phyloP scores from a whole-genome alignment of 2,329 filamentous ascomycete species.

The Nakataea oryzae region DNA sequence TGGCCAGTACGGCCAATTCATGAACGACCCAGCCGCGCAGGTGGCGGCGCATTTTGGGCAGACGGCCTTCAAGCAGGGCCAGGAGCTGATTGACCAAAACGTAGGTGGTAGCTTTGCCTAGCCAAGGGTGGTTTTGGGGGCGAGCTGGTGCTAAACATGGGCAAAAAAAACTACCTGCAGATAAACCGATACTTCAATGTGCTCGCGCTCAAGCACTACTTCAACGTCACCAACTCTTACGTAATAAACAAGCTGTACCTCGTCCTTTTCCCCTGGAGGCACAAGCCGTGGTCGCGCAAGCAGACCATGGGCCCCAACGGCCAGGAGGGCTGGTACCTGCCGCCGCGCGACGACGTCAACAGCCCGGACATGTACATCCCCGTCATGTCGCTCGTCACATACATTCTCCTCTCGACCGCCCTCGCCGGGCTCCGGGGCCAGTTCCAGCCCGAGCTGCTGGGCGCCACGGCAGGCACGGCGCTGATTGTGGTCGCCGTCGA shows the following conservation, averaged over 20 bases:
- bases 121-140: neutral
- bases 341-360: conserved; percentile 91
- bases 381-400: conserved; percentile 95
- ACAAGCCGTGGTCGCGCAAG: conserved; percentile 94
- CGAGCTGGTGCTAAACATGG: neutral
- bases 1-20: conserved; percentile 79
- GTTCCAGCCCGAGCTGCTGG: conserved; percentile 89
- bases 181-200: conserved; percentile 75
- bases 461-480: conserved; percentile 77
- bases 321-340: conserved; percentile 70
- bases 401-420: conserved; percentile 86
- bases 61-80: conserved; percentile 80
- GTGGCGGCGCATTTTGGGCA: conserved; percentile 92
- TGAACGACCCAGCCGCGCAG: conserved; percentile 90
- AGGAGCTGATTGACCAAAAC: conserved; percentile 93
- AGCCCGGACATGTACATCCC: conserved; percentile 99
- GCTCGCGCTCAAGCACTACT: conserved; percentile 88
- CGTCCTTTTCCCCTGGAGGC: conserved; percentile 94
- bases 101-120: conserved; percentile 36
- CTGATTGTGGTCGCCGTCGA: conserved; percentile 77
- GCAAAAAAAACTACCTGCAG: conserved; percentile 16
- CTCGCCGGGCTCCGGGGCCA: conserved; percentile 81
- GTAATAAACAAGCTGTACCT: conserved; percentile 88
- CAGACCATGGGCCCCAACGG: conserved; percentile 62
- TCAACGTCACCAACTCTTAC: conserved; percentile 97